phyloP scores from a whole-genome alignment of 768 basidiomycete species.

The Mycena olivaceomarginata region DNA sequence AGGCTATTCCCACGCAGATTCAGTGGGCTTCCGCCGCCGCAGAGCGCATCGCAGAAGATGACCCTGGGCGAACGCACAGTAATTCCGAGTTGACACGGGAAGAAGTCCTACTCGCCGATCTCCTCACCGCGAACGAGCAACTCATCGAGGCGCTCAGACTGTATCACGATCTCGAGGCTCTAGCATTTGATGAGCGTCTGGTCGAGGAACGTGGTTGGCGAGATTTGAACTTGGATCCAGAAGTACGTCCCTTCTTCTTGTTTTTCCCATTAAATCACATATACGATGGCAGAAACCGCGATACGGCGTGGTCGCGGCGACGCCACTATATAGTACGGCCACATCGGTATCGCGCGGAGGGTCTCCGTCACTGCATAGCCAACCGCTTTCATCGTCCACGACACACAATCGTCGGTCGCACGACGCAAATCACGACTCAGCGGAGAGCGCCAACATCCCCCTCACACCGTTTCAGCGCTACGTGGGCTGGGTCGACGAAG shows the following conservation, averaged over 20 bases:
- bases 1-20: conserved; percentile 90
- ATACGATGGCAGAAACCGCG: neutral
- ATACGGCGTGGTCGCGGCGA: neutral
- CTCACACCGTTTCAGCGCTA: conserved; percentile 66
- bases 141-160: conserved; percentile 23
- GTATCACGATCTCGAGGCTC: conserved; percentile 25
- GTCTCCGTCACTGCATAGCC: neutral
- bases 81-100: conserved; percentile 66
- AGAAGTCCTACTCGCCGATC: conserved; percentile 25
- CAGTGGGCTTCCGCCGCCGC: conserved; percentile 93
- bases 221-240: conserved; percentile 14
- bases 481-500: conserved; percentile 76
- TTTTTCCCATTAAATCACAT: neutral
- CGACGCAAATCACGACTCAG: neutral
- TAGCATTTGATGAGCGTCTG: conserved; percentile 28
- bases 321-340: neutral
- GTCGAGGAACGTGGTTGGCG: conserved; percentile 22
- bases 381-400: neutral
- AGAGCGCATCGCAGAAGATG: conserved; percentile 60
- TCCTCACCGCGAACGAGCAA: conserved; percentile 26
- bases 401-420: neutral
- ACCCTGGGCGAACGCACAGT: conserved; percentile 49
- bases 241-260: neutral
- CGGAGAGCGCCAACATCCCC: conserved; percentile 30
- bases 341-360: neutral